Conservation (phyloP, 306 rosid genomes). For the Sesbania bispinosa region DNA sequence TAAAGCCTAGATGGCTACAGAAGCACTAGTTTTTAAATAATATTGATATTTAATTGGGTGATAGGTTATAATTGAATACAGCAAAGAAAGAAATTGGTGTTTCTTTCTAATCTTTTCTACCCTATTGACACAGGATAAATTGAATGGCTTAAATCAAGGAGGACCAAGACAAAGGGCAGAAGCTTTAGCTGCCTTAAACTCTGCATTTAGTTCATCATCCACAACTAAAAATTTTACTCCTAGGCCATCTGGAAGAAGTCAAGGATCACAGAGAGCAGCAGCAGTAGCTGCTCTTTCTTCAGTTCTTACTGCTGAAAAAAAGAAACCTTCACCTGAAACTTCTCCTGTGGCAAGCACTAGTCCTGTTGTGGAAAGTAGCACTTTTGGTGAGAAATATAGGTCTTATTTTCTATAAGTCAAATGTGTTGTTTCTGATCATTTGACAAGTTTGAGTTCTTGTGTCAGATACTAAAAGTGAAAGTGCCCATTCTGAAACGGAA, state of each 20-base stretch:
- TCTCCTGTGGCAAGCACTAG: conserved; percentile 63
- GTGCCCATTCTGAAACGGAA: conserved; percentile 49
- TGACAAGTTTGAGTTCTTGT: conserved; percentile 32
- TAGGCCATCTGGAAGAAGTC: conserved; percentile 48
- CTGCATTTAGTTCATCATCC: conserved; percentile 77
- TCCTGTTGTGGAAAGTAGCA: conserved; percentile 56
- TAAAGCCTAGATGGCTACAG: not conserved
- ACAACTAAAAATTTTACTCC: conserved; percentile 41
- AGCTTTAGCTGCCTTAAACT: conserved; percentile 88
- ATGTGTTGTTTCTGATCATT: conserved; percentile 6
- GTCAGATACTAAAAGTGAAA: conserved; percentile 58
- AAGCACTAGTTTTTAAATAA: not conserved
- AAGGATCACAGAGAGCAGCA: conserved; percentile 95
- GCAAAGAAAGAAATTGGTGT: not conserved
- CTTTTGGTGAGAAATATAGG: conserved; percentile 48
- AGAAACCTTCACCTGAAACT: conserved; percentile 52
- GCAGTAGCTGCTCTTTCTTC: conserved; percentile 98
- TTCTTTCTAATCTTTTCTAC: conserved; percentile 14
- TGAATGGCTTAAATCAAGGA: conserved; percentile 67
- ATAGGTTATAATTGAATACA: not conserved
- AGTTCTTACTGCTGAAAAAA: conserved; percentile 95
- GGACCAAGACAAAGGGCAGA: conserved; percentile 96
- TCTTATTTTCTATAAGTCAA: not conserved
- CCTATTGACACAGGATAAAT: conserved; percentile 58
- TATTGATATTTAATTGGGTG: not conserved